phyloP scores from a whole-genome alignment of 2,329 filamentous ascomycete genomes.

The Sclerotiophoma versabilis region DNA sequence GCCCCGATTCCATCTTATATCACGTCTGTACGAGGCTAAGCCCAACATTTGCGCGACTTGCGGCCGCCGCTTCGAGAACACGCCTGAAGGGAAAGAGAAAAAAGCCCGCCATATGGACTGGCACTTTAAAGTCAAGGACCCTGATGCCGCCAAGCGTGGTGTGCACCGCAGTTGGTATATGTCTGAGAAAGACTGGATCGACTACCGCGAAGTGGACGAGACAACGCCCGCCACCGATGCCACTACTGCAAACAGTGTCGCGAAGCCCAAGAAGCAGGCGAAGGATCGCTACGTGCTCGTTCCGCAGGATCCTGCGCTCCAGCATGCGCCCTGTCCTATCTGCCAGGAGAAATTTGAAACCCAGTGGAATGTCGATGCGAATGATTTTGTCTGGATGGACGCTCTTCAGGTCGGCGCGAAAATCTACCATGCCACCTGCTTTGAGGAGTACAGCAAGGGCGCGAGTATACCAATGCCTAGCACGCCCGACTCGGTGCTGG shows the following conservation, averaged over 20 bases:
- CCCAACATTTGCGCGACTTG: conserved; percentile 92
- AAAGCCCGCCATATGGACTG: conserved; percentile 96
- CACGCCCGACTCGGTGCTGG: conserved; percentile 48
- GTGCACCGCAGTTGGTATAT: conserved; percentile 96
- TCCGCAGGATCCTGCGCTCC: conserved; percentile 76
- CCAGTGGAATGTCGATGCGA: conserved; percentile 88
- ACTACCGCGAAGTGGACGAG: conserved; percentile 80
- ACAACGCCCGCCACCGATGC: conserved; percentile 46
- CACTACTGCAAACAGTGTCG: conserved; percentile 47
- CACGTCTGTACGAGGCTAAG: conserved; percentile 78
- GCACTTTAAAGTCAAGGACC: conserved; percentile 95
- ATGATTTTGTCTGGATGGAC: conserved; percentile 98
- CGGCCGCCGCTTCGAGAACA: conserved; percentile 81
- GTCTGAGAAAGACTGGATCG: conserved; percentile 93
- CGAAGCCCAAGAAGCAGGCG: conserved; percentile 59
- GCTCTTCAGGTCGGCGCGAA: conserved; percentile 78
- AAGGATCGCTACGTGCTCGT: conserved; percentile 79
- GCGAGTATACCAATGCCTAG: conserved; percentile 40
- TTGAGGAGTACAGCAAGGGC: conserved; percentile 66
- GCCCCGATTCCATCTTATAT: conserved; percentile 76
- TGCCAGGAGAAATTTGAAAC: conserved; percentile 96
- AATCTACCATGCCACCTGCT: conserved; percentile 90
- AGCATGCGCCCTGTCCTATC: conserved; percentile 85
- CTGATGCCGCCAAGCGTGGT: conserved; percentile 82
- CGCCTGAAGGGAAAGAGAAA: conserved; percentile 79